Evolutionary conservation across 768 basidiomycete species (phyloP).

Genomic region (Lactifluus volemus): DNA sequence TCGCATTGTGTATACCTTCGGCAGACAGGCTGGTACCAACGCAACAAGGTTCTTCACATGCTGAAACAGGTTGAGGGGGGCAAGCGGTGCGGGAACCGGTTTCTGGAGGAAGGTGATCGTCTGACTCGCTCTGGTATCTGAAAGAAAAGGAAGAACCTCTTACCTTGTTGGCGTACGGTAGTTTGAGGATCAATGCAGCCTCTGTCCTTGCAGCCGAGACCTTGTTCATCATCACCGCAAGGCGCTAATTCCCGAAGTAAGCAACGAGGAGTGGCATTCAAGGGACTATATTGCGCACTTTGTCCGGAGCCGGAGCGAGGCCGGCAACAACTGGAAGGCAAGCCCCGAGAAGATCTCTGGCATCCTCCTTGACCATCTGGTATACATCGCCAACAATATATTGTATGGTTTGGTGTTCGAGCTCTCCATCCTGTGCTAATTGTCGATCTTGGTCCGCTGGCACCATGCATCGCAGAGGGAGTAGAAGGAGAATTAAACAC

Average conservation of each 20-base stretch:
- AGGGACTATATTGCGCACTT: background rate
- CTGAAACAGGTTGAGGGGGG: background rate
- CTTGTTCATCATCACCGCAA: background rate
- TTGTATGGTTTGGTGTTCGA: background rate
- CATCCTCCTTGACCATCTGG: conserved; percentile 8
- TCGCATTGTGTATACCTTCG: background rate
- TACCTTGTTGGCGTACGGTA: background rate
- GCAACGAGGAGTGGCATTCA: background rate
- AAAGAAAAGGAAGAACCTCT: background rate
- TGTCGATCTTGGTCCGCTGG: background rate
- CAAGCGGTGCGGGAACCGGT: background rate
- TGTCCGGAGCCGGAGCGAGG: background rate
- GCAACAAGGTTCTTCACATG: background rate
- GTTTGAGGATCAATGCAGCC: background rate
- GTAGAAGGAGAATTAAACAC: background rate
- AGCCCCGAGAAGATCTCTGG: background rate
- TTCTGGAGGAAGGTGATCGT: background rate
- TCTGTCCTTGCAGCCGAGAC: background rate
- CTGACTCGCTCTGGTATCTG: too few relatives aligned
- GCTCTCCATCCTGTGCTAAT: background rate
- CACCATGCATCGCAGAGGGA: background rate
- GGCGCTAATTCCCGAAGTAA: background rate
- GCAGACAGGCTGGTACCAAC: background rate
- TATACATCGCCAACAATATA: conserved; percentile 1
- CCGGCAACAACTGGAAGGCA: background rate